Evolutionary conservation across 1,139 yeast genomes (phyloP).

Genomic region (Debaryomycetaceae sp.): DNA sequence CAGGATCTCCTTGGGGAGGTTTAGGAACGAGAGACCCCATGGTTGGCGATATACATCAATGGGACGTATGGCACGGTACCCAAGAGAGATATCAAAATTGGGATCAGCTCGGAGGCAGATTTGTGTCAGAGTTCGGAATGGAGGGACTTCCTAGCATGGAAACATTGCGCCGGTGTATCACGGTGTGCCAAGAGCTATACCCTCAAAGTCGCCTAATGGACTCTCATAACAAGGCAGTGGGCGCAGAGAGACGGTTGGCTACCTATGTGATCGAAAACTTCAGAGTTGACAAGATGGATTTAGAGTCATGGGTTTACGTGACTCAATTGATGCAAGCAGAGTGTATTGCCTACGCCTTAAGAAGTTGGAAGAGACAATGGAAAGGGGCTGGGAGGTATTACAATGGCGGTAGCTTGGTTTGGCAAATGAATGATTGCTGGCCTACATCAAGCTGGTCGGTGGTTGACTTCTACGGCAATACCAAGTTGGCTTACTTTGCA

Average conservation of each 20-base stretch:
- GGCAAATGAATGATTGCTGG: constrained; percentile 54
- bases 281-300: constrained; percentile 23
- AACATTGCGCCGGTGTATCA: constrained; percentile 26
- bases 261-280: constrained; percentile 42
- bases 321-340: constrained; percentile 50
- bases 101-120: constrained; percentile 35
- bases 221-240: constrained; percentile 40
- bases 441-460: constrained; percentile 47
- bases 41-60: constrained; percentile 43
- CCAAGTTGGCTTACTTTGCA: constrained; percentile 43
- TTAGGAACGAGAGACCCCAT: constrained; percentile 26
- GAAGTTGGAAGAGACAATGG: constrained; percentile 47
- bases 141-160: constrained; percentile 31
- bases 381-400: constrained; percentile 24
- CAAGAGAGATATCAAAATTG: constrained; percentile 43
- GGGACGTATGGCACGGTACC: constrained; percentile 49
- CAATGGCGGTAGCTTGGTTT: constrained; percentile 41
- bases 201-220: constrained; percentile 37
- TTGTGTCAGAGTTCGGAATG: constrained; percentile 48
- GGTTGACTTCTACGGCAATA: constrained; percentile 33
- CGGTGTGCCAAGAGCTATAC: constrained; percentile 25
- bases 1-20: constrained; percentile 44
- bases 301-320: constrained; percentile 41
- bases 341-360: constrained; percentile 42
- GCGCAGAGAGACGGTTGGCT: constrained; percentile 41